A percentile compares a stretch with the other conserved stretches of the same genome.
These are phyloP conservation scores for Sphagnum magellanicum DNA, from an alignment of 228 moss, liverwort and hornwort genomes.

Conservation along the genomic window DNA sequence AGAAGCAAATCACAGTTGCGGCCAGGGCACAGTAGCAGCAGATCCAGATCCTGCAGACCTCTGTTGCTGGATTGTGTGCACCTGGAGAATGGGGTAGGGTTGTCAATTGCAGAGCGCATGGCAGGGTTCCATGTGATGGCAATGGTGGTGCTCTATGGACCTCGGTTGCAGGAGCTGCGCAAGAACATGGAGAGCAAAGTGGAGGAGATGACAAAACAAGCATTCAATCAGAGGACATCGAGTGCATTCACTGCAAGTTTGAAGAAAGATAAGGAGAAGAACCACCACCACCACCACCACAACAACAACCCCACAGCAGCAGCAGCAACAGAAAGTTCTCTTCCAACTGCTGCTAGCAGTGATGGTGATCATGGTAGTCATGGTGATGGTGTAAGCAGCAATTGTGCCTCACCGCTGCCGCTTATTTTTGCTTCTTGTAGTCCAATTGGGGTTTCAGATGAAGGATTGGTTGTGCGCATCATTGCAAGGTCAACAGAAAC, in stretches of 20 bases:
- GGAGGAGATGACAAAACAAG: constrained; percentile 35
- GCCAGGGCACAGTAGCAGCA: too few species aligned
- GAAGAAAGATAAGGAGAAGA: neutral
- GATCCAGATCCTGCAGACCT: constrained; percentile 4
- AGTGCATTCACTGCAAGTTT: constrained; percentile 19
- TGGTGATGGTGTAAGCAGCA: constrained; percentile 2
- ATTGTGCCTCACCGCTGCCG: constrained; percentile 6
- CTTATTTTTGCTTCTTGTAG: constrained; percentile 69
- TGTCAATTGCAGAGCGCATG: constrained; percentile 75
- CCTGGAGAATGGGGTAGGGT: constrained; percentile 58
- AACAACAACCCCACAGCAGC: constrained; percentile 4
- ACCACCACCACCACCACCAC: too few species aligned
- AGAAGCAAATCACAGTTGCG: neutral
- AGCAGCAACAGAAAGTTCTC: constrained; percentile 1
- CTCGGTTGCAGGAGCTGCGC: constrained; percentile 42
- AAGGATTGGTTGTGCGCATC: constrained; percentile 79
- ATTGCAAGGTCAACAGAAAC: constrained; percentile 60
- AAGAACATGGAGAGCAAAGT: constrained; percentile 44
- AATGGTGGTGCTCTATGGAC: constrained; percentile 72
- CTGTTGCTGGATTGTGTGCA: constrained; percentile 53
- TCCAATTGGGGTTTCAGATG: constrained; percentile 45
- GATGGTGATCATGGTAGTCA: neutral
- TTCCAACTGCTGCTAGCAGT: neutral
- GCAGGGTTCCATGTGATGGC: constrained; percentile 79
- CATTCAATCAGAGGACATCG: constrained; percentile 30